Evolutionary conservation across 2,329 filamentous ascomycete genomes (phyloP).

Genomic region (Beauveria scarabaeidicola): DNA sequence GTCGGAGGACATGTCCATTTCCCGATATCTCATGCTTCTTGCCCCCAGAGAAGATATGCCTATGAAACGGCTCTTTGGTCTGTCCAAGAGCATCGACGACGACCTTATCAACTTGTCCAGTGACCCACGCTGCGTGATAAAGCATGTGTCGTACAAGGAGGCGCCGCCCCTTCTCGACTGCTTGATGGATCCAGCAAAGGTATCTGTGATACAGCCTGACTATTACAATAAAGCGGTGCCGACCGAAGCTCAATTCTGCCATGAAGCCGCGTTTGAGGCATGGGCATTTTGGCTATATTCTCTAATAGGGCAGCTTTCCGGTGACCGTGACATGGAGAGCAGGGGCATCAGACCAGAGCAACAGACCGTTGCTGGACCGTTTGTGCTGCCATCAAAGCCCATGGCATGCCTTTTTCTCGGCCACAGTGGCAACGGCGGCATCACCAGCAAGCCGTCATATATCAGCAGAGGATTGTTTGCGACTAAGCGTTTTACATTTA

Average conservation of each 20-base stretch:
- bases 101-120: constrained; percentile 26
- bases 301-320: constrained; percentile 29
- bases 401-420: constrained; percentile 30
- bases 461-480: constrained; percentile 27
- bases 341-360: constrained; percentile 14
- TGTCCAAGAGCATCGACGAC: constrained; percentile 26
- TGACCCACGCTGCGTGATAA: constrained; percentile 25
- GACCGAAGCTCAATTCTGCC: constrained; percentile 23
- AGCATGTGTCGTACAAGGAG: constrained; percentile 22
- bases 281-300: constrained; percentile 36
- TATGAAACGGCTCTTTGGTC: constrained; percentile 17
- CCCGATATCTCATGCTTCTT: constrained; percentile 29
- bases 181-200: constrained; percentile 25
- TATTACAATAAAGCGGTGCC: constrained; percentile 23
- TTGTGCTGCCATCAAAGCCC: constrained; percentile 31
- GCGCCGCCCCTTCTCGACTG: constrained; percentile 27
- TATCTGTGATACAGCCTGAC: constrained; percentile 17
- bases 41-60: constrained; percentile 21
- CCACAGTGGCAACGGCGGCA: constrained; percentile 27
- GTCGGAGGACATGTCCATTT: constrained; percentile 23
- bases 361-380: constrained; percentile 27
- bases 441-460: constrained; percentile 27
- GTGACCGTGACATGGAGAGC: constrained; percentile 25
- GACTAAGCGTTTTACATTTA: constrained; percentile 27
- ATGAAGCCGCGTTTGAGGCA: constrained; percentile 27